phyloP scores from a whole-genome alignment of 495 filamentous ascomycete species.

The Symbiotaphrina buchneri region DNA sequence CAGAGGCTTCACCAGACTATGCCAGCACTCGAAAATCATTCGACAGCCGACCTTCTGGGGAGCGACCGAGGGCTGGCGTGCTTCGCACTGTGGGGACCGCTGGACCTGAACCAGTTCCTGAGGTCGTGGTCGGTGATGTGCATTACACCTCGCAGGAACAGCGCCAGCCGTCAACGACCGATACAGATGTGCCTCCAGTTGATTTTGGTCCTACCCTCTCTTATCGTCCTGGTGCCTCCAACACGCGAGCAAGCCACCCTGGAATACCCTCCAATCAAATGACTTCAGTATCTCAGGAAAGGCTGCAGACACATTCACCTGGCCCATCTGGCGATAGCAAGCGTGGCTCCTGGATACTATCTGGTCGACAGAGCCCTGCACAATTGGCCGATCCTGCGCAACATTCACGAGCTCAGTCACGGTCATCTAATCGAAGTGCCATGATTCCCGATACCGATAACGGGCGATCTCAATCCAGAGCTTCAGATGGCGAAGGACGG shows the following conservation, averaged over 20 bases:
- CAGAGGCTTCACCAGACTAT: constrained; percentile 33
- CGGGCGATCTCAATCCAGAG: no score
- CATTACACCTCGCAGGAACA: no score
- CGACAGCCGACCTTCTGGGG: constrained; percentile 32
- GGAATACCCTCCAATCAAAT: no score
- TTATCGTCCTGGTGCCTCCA: no score
- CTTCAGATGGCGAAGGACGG: constrained; percentile 25
- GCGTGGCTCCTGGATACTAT: no score
- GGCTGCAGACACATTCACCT: no score
- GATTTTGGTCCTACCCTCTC: constrained; percentile 71
- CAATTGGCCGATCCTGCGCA: neutral
- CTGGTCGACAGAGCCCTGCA: neutral
- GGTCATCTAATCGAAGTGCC: constrained; percentile 11
- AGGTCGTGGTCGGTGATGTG: constrained; percentile 36
- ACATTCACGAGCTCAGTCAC: constrained; percentile 4
- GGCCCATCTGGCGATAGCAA: no score
- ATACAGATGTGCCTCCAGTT: constrained; percentile 52
- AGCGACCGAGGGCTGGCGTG: constrained; percentile 59
- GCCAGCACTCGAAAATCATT: constrained; percentile 46
- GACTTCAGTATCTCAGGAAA: no score
- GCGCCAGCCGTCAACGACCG: no score
- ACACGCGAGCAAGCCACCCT: no score
- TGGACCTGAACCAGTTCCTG: constrained; percentile 18
- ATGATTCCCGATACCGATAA: constrained; percentile 11
- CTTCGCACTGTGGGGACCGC: constrained; percentile 55